These are phyloP conservation scores for Coix lacrymajobi DNA, from an alignment of 176 grass and related monocot genomes.

Conservation along the genomic window DNA sequence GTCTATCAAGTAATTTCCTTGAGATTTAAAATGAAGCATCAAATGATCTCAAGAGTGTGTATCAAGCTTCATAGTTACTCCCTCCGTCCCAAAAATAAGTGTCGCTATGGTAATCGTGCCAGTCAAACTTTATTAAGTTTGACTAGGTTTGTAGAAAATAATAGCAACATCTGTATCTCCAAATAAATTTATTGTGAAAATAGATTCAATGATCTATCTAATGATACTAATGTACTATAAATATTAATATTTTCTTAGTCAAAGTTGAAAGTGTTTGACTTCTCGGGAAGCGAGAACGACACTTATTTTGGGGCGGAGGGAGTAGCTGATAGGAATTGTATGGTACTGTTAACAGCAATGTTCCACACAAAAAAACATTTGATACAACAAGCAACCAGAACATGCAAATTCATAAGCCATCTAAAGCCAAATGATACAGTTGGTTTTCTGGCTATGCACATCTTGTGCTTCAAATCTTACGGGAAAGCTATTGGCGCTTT, in stretches of 20 bases:
- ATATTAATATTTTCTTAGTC: too few relatives aligned
- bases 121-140: too few relatives aligned
- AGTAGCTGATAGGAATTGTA: not conserved
- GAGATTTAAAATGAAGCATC: not conserved
- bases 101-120: too few relatives aligned
- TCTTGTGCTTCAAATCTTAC: not conserved
- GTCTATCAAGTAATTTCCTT: not conserved
- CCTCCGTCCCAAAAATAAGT: too few relatives aligned
- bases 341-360: not conserved
- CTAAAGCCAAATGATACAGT: not conserved
- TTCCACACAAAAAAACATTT: not conserved
- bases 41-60: not conserved
- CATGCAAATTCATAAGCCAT: not conserved
- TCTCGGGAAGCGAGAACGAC: too few relatives aligned
- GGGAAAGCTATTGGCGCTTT: not conserved
- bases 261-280: too few relatives aligned
- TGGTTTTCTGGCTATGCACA: slow-evolving; percentile 1
- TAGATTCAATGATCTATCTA: too few relatives aligned
- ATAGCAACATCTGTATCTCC: too few relatives aligned
- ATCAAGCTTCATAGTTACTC: not conserved
- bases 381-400: not conserved
- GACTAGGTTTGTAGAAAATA: too few relatives aligned
- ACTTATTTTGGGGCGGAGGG: too few relatives aligned
- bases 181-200: too few relatives aligned
- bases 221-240: too few relatives aligned